Evolutionary conservation across 495 filamentous ascomycete genomes (phyloP).

Genomic region (Penicillium bialowiezense): DNA sequence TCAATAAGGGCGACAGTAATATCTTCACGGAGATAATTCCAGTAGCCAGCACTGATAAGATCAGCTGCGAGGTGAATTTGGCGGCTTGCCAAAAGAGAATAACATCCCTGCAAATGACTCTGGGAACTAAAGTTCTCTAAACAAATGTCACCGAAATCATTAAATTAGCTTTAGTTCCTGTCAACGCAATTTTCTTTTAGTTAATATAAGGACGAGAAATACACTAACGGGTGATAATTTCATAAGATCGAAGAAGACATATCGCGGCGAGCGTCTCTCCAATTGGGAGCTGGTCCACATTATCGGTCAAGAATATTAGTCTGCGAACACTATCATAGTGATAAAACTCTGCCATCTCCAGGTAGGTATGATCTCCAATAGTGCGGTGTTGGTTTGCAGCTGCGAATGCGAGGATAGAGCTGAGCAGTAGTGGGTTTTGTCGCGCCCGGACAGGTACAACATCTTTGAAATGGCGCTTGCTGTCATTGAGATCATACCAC

Average conservation of each 20-base stretch:
- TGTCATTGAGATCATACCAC: too few species aligned
- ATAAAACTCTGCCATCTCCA: slow-evolving; percentile 20
- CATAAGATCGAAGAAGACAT: slow-evolving; percentile 37
- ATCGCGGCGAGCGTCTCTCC: slow-evolving; percentile 32
- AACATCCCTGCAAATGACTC: slow-evolving; percentile 27
- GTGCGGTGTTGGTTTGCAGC: too few species aligned
- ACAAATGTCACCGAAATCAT: too few species aligned
- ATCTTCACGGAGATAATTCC: slow-evolving; percentile 41
- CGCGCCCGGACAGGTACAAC: slow-evolving; percentile 25
- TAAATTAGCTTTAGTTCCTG: too few species aligned
- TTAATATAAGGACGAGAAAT: too few species aligned
- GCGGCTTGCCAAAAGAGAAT: too few species aligned
- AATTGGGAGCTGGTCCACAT: slow-evolving; percentile 14
- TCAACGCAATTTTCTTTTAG: too few species aligned
- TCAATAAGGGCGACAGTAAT: slow-evolving; percentile 36
- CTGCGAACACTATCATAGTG: slow-evolving; percentile 20
- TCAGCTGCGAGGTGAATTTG: too few species aligned
- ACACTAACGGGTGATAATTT: slow-evolving; percentile 28
- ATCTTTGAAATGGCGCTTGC: too few species aligned
- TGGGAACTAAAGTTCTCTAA: slow-evolving; percentile 19
- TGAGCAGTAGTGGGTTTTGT: too few species aligned
- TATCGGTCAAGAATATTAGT: slow-evolving; percentile 10
- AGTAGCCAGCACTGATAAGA: slow-evolving; percentile 28
- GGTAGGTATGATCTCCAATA: too few species aligned
- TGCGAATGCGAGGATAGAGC: too few species aligned